phyloP scores from a whole-genome alignment of 768 basidiomycete genomes.

The Boletus rubropictus region DNA sequence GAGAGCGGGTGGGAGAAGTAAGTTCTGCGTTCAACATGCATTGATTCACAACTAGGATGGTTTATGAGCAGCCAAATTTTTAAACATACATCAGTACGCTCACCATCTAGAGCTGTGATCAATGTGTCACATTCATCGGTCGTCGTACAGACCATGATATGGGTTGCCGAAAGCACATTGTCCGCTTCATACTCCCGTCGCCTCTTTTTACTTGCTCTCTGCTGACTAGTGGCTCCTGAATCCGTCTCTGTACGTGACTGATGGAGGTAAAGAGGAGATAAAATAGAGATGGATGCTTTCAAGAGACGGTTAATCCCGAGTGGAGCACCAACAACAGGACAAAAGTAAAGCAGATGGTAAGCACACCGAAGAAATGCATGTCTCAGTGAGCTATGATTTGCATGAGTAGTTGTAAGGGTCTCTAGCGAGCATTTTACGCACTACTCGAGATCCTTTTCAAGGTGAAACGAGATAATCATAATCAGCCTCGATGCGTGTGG shows the following conservation, averaged over 20 bases:
- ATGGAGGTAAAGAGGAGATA: constrained; percentile 44
- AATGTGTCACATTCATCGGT: constrained; percentile 47
- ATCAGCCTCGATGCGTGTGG: constrained; percentile 52
- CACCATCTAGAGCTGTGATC: constrained; percentile 56
- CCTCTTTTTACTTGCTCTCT: constrained; percentile 62
- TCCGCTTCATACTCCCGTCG: constrained; percentile 70
- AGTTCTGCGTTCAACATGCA: constrained; percentile 49
- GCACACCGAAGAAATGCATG: constrained; percentile 43
- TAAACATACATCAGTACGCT: constrained; percentile 8
- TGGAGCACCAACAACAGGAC: constrained; percentile 43
- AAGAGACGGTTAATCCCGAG: constrained; percentile 48
- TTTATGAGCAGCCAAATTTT: constrained; percentile 1
- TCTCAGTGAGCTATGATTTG: constrained; percentile 31
- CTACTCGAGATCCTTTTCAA: constrained; percentile 52
- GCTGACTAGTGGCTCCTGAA: constrained; percentile 23
- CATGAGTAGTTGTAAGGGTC: constrained; percentile 3
- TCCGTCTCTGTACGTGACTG: constrained; percentile 29
- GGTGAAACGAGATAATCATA: constrained; percentile 48
- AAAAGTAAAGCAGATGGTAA: constrained; percentile 37
- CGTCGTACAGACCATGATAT: constrained; percentile 44
- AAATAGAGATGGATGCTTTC: constrained; percentile 45
- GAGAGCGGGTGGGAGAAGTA: constrained; percentile 48
- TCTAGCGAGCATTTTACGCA: constrained; percentile 28
- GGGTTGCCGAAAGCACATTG: constrained; percentile 53
- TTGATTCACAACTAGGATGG: constrained; percentile 41